Conservation (phyloP, 1,284 basidiomycete genomes). For the Peniophora sp. region DNA sequence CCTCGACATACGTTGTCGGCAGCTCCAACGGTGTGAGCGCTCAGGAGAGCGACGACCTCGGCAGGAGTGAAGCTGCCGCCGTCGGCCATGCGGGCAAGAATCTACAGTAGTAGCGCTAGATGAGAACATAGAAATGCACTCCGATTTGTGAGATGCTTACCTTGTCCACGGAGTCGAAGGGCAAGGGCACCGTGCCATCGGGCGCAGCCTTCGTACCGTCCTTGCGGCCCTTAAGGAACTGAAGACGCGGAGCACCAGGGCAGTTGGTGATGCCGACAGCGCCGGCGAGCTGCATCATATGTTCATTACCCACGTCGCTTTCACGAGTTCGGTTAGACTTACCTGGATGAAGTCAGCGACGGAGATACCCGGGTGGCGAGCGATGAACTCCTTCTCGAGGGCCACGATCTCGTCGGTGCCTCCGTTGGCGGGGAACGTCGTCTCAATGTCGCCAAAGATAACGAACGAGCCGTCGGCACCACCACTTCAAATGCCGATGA, state of each 20-base stretch:
- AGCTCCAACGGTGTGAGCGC: constrained; percentile 11
- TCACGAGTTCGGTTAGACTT: too few relatives aligned
- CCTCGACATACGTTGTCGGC: constrained; percentile 13
- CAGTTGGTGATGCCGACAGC: constrained; percentile 22
- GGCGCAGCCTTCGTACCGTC: constrained; percentile 16
- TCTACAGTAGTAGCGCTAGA: constrained; percentile 17
- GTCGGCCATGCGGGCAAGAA: constrained; percentile 19
- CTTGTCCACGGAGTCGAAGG: constrained; percentile 12
- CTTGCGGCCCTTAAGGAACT: constrained; percentile 19
- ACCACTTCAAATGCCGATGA: constrained; percentile 8
- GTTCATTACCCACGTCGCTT: not conserved
- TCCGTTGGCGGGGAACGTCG: constrained; percentile 16
- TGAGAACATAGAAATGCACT: too few relatives aligned
- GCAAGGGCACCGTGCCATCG: constrained; percentile 19
- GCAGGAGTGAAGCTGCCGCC: constrained; percentile 15
- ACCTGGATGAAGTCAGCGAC: constrained; percentile 20
- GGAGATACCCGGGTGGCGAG: constrained; percentile 15
- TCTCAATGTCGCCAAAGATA: constrained; percentile 18
- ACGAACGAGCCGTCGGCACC: constrained; percentile 21
- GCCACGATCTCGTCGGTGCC: constrained; percentile 22
- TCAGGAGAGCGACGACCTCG: constrained; percentile 19
- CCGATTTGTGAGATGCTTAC: not conserved
- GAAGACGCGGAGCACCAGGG: constrained; percentile 18
- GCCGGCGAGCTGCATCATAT: constrained; percentile 21
- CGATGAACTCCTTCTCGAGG: constrained; percentile 18